phyloP scores from a whole-genome alignment of 768 basidiomycete species.

The Mycena leptocephala region DNA sequence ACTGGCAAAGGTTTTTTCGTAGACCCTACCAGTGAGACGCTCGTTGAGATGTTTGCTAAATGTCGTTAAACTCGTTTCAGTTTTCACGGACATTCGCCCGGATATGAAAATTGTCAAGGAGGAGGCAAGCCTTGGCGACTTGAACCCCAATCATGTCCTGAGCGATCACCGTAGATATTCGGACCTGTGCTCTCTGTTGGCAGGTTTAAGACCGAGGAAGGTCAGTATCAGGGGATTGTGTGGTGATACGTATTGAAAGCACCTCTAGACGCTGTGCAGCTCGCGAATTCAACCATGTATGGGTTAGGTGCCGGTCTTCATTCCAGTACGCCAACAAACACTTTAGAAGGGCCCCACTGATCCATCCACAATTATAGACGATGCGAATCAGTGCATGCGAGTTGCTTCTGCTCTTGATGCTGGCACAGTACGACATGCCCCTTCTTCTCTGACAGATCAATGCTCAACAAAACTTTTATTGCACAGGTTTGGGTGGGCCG shows the following conservation, averaged over 20 bases:
- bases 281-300: slow-evolving; percentile 90
- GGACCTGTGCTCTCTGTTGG: slow-evolving; percentile 93
- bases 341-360: slow-evolving; percentile 16
- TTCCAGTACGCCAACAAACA: slow-evolving; percentile 70
- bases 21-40: slow-evolving; percentile 86
- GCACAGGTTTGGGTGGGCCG: slow-evolving; percentile 77
- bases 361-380: slow-evolving; percentile 58
- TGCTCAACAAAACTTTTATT: slow-evolving; percentile 4
- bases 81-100: slow-evolving; percentile 85
- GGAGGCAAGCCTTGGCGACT: slow-evolving; percentile 63
- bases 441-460: slow-evolving; percentile 29
- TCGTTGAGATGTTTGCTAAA: background rate
- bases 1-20: slow-evolving; percentile 88
- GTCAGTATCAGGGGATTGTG: too few relatives aligned
- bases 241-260: too few relatives aligned
- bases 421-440: slow-evolving; percentile 76
- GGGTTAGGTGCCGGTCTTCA: slow-evolving; percentile 95
- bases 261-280: slow-evolving; percentile 85
- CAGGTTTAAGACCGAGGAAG: slow-evolving; percentile 88
- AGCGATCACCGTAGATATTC: slow-evolving; percentile 76
- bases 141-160: slow-evolving; percentile 23
- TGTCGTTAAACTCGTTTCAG: slow-evolving; percentile 52
- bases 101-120: slow-evolving; percentile 92
- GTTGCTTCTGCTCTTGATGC: slow-evolving; percentile 91
- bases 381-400: slow-evolving; percentile 92